Conservation (phyloP, 495 filamentous ascomycete species). For the Cercophora scortea region DNA sequence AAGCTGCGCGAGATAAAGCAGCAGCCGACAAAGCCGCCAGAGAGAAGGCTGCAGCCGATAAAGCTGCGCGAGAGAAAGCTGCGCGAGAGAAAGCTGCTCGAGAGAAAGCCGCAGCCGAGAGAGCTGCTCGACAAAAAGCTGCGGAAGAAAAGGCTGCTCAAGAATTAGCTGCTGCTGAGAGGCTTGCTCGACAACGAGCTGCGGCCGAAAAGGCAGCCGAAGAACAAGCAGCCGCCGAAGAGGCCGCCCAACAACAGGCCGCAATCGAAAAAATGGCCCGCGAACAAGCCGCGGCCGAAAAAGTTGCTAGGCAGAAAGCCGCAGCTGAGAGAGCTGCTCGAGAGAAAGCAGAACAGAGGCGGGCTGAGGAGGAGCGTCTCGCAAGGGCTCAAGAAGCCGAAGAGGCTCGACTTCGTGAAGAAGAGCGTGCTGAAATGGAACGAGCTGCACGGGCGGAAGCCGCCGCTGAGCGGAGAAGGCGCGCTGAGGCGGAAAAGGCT, state of each 20-base stretch:
- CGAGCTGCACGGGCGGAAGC: background rate
- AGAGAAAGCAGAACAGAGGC: background rate
- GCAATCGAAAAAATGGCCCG: background rate
- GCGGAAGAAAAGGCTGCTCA: background rate
- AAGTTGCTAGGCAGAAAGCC: background rate
- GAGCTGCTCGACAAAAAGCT: background rate
- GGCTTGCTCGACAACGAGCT: background rate
- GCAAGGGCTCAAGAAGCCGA: background rate
- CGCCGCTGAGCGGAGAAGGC: background rate
- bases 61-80: background rate
- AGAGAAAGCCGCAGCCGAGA: background rate
- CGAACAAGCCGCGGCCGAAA: background rate
- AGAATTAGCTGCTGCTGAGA: background rate
- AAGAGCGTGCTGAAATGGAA: background rate
- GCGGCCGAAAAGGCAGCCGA: background rate
- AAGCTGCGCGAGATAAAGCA: background rate
- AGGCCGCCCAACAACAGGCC: background rate
- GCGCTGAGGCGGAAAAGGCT: background rate
- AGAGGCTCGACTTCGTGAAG: background rate
- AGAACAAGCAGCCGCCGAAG: background rate
- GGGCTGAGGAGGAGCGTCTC: background rate
- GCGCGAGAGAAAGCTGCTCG: slow-evolving; percentile 1
- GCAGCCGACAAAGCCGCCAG: background rate
- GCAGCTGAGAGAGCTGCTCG: background rate
- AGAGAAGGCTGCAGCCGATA: background rate